Percentiles rank a stretch among this genome's conserved stretches.
phyloP scores from a whole-genome alignment of 1,284 basidiomycete species.

The Ceratobasidium sp. region DNA sequence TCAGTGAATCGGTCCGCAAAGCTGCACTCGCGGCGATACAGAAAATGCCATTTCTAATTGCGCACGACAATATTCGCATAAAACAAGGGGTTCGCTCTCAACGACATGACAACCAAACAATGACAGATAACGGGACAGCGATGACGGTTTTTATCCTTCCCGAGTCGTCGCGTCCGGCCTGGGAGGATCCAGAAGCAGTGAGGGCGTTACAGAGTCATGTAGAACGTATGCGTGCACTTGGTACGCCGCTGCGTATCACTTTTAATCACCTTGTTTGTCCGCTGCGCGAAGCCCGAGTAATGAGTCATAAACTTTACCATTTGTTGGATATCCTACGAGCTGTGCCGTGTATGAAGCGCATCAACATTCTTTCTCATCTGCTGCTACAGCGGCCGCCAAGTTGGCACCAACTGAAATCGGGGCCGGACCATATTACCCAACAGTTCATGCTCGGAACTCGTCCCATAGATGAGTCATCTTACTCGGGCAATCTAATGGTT shows the following conservation, averaged over 20 bases:
- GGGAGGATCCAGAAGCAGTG: not conserved
- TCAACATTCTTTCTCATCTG: not conserved
- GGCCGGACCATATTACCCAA: not conserved
- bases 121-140: conserved; percentile 13
- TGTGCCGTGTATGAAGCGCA: not conserved
- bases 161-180: conserved; percentile 3
- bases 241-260: not conserved
- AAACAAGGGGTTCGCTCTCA: not conserved
- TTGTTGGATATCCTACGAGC: not conserved
- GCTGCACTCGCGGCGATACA: not conserved
- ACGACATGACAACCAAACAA: not conserved
- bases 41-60: not conserved
- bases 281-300: not conserved
- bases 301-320: not conserved
- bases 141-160: conserved; percentile 12
- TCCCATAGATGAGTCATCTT: conserved; percentile 3
- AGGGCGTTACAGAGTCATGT: not conserved
- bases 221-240: not conserved
- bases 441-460: not conserved
- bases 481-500: not conserved
- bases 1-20: not conserved
- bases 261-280: not conserved
- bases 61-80: conserved; percentile 24
- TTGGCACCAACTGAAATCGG: not conserved
- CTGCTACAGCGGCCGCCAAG: not conserved